These are phyloP conservation scores for Suillus paluster DNA, from an alignment of 768 basidiomycete species.

Conservation along the genomic window DNA sequence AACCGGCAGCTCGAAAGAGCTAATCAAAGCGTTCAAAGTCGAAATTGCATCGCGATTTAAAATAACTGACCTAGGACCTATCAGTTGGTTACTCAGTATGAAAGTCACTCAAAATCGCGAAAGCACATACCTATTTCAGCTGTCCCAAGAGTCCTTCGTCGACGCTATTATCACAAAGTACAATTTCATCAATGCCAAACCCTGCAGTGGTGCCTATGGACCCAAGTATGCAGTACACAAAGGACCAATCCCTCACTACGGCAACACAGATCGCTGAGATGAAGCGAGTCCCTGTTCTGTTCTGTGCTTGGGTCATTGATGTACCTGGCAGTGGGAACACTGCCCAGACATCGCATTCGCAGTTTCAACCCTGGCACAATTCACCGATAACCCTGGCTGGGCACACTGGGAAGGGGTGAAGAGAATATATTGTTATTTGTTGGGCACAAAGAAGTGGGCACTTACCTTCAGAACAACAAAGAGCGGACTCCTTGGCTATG, in stretches of 20 bases:
- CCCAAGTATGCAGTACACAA: slow-evolving; percentile 4
- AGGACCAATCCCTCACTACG: background rate
- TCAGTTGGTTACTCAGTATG: slow-evolving; percentile 18
- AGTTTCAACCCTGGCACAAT: too few relatives aligned
- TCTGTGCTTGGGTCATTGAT: too few relatives aligned
- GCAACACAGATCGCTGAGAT: too few relatives aligned
- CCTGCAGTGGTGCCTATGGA: slow-evolving; percentile 13
- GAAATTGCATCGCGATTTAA: slow-evolving; percentile 1
- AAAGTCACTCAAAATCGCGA: slow-evolving; percentile 2
- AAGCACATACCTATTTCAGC: background rate
- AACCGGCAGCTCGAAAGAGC: too few relatives aligned
- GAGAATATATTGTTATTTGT: too few relatives aligned
- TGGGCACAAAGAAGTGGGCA: too few relatives aligned
- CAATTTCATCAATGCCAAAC: slow-evolving; percentile 11
- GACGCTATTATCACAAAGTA: slow-evolving; percentile 6
- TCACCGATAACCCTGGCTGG: too few relatives aligned
- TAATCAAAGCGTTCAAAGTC: slow-evolving; percentile 1
- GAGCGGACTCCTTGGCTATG: too few relatives aligned
- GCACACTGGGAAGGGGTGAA: too few relatives aligned
- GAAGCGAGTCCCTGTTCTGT: too few relatives aligned
- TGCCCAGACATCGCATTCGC: background rate
- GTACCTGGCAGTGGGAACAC: too few relatives aligned
- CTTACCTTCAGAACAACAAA: too few relatives aligned
- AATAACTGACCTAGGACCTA: background rate
- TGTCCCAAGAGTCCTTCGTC: slow-evolving; percentile 7